Evolutionary conservation across 73 alveolate species (phyloP).

Genomic region (Paramecium biaurelia): DNA sequence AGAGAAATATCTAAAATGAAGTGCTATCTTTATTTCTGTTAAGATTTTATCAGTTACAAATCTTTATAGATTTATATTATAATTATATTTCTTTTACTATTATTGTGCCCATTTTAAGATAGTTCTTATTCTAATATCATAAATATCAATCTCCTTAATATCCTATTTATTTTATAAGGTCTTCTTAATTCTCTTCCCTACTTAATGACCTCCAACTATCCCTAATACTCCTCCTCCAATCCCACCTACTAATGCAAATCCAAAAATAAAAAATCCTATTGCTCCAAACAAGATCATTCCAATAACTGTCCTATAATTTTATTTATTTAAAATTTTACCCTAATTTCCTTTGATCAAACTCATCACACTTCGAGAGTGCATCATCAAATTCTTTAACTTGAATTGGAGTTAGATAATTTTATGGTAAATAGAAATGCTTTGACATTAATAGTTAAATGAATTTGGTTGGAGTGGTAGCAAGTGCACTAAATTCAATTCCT

Average conservation of each 20-base stretch:
- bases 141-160: background rate
- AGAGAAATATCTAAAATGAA: background rate
- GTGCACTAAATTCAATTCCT: slow-evolving; percentile 26
- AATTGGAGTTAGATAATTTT: background rate
- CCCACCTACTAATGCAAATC: background rate
- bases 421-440: background rate
- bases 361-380: background rate
- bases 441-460: background rate
- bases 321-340: background rate
- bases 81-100: background rate
- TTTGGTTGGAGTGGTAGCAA: background rate
- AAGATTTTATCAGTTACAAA: slow-evolving; percentile 6
- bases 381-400: background rate
- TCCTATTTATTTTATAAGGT: background rate
- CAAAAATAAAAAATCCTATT: background rate
- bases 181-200: slow-evolving; percentile 22
- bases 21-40: background rate
- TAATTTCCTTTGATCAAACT: background rate
- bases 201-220: background rate
- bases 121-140: background rate
- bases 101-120: slow-evolving; percentile 6
- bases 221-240: slow-evolving; percentile 35
- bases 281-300: slow-evolving; percentile 6
- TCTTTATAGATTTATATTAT: background rate
- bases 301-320: background rate